Evolutionary conservation across 2,329 filamentous ascomycete genomes (phyloP), one percentile per base, ranked within the genome.

Genomic region (Zymoseptoria brevis): DNA sequence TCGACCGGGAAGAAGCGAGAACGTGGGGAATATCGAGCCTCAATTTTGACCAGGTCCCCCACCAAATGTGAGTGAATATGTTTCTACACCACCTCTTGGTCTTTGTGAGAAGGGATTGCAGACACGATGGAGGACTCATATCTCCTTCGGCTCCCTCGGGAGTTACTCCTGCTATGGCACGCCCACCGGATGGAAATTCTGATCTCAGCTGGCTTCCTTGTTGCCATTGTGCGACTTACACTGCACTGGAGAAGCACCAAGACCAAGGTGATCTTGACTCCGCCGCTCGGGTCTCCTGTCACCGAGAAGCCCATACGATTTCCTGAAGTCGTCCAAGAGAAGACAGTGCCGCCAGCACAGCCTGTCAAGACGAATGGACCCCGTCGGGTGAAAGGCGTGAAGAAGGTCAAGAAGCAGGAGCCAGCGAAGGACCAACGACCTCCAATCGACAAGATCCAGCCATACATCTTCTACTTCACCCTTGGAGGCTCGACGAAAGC

Each of bases 391-490:
- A 68, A 68, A 48, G 71, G 71, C 21, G 62, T 61, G 8, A 69
- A 66, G 55, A 67, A 56, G 51, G 19, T 55, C 6, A 69, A 66
- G 58, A 52, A 60, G 50, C 63, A 57, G 50, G 52, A 24, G 21
- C 51, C 30, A 26, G 35, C 35, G 7, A 45, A 57, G 19, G 52
- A 52, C 29, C 59, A 58, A 26, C 19, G 19, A 16, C 9, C 55
- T 9, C 24, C 57, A 4, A 56, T 64, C 50, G 63, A 63, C 48
- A 56, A 52, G 19, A 67, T 91, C 57, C 88, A 93, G 71, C 82
- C 88, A 2, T 74, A 96, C 16, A 76, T 96, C 30, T 97, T 96
- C 77, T 97, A 88, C 77, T 93, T 90, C 1, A 96, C 92, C 0
- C 79, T 97, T 58, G 95, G 90, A 2, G 90, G 87, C 2, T 89